A percentile compares a stretch with the other conserved stretches of the same genome.
Conservation (phyloP, 179 eudicot genomes). For the Nepenthes alata region DNA sequence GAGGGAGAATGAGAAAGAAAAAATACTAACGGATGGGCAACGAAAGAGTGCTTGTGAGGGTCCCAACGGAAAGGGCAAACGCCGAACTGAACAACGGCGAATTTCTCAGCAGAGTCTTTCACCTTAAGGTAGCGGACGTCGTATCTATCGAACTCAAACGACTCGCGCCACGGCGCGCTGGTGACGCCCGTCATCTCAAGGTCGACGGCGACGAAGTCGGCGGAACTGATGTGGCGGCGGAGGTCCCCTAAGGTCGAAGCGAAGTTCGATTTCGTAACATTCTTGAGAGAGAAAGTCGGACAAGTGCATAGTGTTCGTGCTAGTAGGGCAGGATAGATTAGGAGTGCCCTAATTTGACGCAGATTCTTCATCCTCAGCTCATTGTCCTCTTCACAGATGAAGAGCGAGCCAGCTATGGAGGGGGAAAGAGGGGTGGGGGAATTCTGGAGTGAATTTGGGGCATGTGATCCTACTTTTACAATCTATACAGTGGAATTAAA, state of each 20-base stretch:
- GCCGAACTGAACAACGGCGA: slow-evolving; percentile 85
- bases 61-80: slow-evolving; percentile 99
- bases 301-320: background rate
- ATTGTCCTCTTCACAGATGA: too few species aligned
- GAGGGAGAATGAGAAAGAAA: background rate
- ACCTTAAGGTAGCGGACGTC: slow-evolving; percentile 71
- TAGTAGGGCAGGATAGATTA: background rate
- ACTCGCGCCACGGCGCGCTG: slow-evolving; percentile 89
- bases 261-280: slow-evolving; percentile 77
- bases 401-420: too few species aligned
- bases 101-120: slow-evolving; percentile 82
- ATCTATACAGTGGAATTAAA: too few species aligned
- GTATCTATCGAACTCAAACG: slow-evolving; percentile 55
- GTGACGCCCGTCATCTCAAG: slow-evolving; percentile 83
- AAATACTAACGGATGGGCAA: slow-evolving; percentile 74
- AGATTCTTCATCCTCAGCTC: too few species aligned
- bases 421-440: too few species aligned
- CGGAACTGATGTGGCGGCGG: slow-evolving; percentile 38
- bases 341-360: background rate
- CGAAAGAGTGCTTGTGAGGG: slow-evolving; percentile 26
- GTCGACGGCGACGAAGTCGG: slow-evolving; percentile 69
- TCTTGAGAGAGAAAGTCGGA: slow-evolving; percentile 44
- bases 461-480: too few species aligned
- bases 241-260: slow-evolving; percentile 43
- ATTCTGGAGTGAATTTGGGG: too few species aligned